phyloP scores from a whole-genome alignment of 306 rosid species.

The Dalbergia cultrata region DNA sequence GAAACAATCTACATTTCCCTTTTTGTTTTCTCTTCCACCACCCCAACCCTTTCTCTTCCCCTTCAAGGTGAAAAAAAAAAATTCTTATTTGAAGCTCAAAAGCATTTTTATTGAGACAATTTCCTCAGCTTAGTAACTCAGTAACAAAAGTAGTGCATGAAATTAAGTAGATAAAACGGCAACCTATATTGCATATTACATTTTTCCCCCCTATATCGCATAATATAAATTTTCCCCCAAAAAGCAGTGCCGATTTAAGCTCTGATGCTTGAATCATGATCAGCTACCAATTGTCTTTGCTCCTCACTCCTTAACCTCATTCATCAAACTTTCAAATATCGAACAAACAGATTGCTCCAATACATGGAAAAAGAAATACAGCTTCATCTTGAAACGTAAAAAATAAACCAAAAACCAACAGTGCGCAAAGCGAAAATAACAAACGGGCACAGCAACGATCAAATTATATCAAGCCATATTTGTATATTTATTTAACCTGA shows the following conservation, averaged over 20 bases:
- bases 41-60: background rate
- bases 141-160: no score
- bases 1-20: background rate
- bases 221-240: background rate
- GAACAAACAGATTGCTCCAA: background rate
- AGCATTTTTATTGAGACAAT: background rate
- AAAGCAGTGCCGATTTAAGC: background rate
- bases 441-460: slow-evolving; percentile 6
- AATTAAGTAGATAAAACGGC: no score
- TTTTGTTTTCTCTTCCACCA: background rate
- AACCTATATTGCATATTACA: background rate
- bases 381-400: background rate
- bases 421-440: background rate
- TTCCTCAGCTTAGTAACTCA: background rate
- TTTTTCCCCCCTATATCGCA: background rate
- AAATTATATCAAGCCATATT: slow-evolving; percentile 8
- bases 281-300: background rate
- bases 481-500: background rate
- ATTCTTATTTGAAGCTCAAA: slow-evolving; percentile 15
- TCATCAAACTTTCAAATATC: background rate
- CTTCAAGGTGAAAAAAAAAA: background rate
- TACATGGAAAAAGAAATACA: background rate
- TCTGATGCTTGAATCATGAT: background rate
- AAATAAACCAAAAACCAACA: background rate
- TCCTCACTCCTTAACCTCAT: background rate